Evolutionary conservation across 371 early-diverging fungal genomes (phyloP).

Genomic region (Choanephora cucurbitarum): DNA sequence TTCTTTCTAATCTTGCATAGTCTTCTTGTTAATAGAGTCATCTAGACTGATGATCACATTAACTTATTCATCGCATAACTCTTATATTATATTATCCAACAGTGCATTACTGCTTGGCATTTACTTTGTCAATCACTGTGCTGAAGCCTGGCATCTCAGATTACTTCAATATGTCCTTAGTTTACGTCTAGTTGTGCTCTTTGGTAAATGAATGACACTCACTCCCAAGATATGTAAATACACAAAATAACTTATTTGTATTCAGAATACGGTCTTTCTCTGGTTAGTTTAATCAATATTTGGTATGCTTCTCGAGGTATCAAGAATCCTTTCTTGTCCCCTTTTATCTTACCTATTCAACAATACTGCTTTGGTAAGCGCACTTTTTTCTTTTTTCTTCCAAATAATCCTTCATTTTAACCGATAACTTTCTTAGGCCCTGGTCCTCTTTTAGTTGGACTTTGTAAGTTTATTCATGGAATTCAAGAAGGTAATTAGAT

Average conservation of each 20-base stretch:
- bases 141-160: not conserved
- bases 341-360: not conserved
- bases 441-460: conserved; percentile 5
- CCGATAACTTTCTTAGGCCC: too few species aligned
- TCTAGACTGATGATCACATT: too few species aligned
- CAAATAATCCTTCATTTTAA: too few species aligned
- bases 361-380: conserved; percentile 7
- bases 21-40: too few species aligned
- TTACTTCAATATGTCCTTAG: not conserved
- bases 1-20: too few species aligned
- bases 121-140: not conserved
- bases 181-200: not conserved
- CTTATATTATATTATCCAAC: conserved; percentile 11
- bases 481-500: not conserved
- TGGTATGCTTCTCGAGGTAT: conserved; percentile 1
- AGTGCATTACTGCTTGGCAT: not conserved
- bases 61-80: conserved; percentile 13
- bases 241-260: too few species aligned
- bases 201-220: conserved; percentile 1
- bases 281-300: conserved; percentile 1
- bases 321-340: not conserved
- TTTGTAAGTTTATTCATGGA: not conserved
- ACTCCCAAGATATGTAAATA: too few species aligned
- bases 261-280: not conserved
- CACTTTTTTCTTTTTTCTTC: too few species aligned